These are phyloP conservation scores for Sisymbrium altissimum DNA, from an alignment of 345 rosid genomes.

Conservation along the genomic window DNA sequence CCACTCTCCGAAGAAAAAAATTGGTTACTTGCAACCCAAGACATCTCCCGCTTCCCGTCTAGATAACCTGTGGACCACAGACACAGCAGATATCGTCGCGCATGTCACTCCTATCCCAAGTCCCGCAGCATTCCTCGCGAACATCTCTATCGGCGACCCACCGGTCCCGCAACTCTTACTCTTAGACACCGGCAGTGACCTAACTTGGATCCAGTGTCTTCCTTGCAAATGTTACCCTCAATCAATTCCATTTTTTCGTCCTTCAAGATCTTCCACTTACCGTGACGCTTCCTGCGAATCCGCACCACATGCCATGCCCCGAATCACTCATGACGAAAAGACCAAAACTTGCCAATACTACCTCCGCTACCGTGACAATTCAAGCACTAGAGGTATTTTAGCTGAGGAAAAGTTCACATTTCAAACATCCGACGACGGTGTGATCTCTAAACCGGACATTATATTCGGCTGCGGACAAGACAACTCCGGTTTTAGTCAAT, in stretches of 20 bases:
- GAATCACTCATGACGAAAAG: not conserved
- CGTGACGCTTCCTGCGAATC: conserved; percentile 23
- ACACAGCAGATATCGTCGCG: conserved; percentile 9
- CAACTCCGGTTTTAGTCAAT: conserved; percentile 20
- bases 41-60: not conserved
- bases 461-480: conserved; percentile 31
- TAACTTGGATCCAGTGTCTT: conserved; percentile 35
- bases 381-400: conserved; percentile 21
- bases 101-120: conserved; percentile 16
- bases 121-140: conserved; percentile 28
- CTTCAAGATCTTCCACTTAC: conserved; percentile 35
- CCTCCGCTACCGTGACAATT: conserved; percentile 22
- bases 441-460: not conserved
- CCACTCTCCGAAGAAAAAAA: not conserved
- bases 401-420: conserved; percentile 31
- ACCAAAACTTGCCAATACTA: conserved; percentile 24
- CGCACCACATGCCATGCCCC: conserved; percentile 26
- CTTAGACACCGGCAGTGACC: conserved; percentile 34
- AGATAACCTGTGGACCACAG: conserved; percentile 1
- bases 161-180: conserved; percentile 22
- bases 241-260: conserved; percentile 6
- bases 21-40: conserved; percentile 4
- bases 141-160: conserved; percentile 30
- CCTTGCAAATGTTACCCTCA: conserved; percentile 34
- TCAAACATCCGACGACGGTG: conserved; percentile 29